Conservation (phyloP, 257 asterid species). For the Oldenlandia corymbosa region DNA sequence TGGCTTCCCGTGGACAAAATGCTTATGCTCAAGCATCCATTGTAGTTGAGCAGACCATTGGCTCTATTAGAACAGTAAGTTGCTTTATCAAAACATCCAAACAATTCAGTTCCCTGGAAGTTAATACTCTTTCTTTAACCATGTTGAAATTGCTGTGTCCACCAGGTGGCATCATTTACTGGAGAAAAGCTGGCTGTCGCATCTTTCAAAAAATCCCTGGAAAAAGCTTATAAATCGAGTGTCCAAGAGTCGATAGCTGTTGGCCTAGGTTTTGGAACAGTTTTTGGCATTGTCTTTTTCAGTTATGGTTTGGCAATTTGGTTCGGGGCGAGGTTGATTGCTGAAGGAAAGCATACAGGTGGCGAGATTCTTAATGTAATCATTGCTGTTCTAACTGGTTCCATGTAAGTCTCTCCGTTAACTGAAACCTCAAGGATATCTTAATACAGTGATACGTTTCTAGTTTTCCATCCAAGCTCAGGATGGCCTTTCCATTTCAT, state of each 20-base stretch:
- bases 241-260: conserved; percentile 65
- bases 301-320: conserved; percentile 82
- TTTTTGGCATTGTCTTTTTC: conserved; percentile 55
- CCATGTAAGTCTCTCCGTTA: conserved; percentile 52
- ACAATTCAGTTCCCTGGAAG: background rate
- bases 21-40: conserved; percentile 75
- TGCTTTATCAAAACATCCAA: background rate
- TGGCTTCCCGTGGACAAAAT: conserved; percentile 72
- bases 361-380: conserved; percentile 60
- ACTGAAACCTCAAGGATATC: background rate
- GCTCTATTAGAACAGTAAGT: conserved; percentile 72
- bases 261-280: conserved; percentile 67
- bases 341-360: conserved; percentile 50
- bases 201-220: conserved; percentile 48
- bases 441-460: too few relatives aligned
- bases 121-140: background rate
- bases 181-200: conserved; percentile 72
- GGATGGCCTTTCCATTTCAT: background rate
- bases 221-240: conserved; percentile 54
- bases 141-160: conserved; percentile 3
- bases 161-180: conserved; percentile 70
- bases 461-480: conserved; percentile 9
- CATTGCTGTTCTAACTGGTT: conserved; percentile 57
- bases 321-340: conserved; percentile 62
- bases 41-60: conserved; percentile 77